phyloP scores from a whole-genome alignment of 1,284 basidiomycete genomes.

The Kalmanozyma brasiliensis region DNA sequence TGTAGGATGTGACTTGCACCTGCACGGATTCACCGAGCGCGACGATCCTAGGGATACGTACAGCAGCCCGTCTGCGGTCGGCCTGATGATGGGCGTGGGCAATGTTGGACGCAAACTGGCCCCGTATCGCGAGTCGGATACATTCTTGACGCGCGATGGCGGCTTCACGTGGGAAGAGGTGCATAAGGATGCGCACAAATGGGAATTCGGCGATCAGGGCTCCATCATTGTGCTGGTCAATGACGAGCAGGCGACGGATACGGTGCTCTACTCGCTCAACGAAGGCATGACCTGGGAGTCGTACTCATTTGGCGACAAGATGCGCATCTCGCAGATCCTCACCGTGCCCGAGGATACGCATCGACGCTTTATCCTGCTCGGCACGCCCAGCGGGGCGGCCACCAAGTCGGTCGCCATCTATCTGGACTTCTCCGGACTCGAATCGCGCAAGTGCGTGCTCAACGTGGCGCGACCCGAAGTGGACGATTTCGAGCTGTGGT shows the following conservation, averaged over 20 bases:
- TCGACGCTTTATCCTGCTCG: constrained; percentile 88
- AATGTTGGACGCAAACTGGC: constrained; percentile 88
- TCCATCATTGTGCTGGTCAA: constrained; percentile 92
- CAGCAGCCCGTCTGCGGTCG: constrained; percentile 88
- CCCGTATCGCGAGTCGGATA: constrained; percentile 87
- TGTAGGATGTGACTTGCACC: constrained; percentile 84
- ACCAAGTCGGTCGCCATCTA: constrained; percentile 78
- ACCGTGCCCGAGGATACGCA: constrained; percentile 92
- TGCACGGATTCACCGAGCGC: constrained; percentile 96
- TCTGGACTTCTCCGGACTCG: constrained; percentile 84
- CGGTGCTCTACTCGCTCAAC: constrained; percentile 86
- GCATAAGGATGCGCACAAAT: constrained; percentile 95
- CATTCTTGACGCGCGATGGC: constrained; percentile 93
- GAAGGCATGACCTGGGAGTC: constrained; percentile 88
- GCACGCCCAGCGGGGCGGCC: constrained; percentile 72
- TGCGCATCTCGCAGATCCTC: constrained; percentile 82
- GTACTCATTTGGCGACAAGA: constrained; percentile 83
- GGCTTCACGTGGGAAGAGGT: constrained; percentile 99
- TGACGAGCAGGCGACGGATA: constrained; percentile 91
- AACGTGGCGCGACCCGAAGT: constrained; percentile 44
- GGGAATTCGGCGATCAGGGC: constrained; percentile 98
- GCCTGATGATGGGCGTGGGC: constrained; percentile 95
- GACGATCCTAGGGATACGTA: constrained; percentile 88
- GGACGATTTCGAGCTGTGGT: constrained; percentile 67
- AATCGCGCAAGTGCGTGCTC: constrained; percentile 57